phyloP scores from a whole-genome alignment of 129 eudicot species.

The Flaveria bidentis region DNA sequence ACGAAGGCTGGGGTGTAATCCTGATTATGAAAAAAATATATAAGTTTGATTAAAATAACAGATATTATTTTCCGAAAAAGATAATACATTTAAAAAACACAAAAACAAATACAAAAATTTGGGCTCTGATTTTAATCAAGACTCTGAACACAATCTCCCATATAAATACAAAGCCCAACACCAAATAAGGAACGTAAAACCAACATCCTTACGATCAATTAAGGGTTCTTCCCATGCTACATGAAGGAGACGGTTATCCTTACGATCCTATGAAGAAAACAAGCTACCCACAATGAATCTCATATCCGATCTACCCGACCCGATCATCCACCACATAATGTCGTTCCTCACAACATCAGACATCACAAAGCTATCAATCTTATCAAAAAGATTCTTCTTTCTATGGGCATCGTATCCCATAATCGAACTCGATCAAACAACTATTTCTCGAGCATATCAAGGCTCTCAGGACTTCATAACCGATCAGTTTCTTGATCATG shows the following conservation, averaged over 20 bases:
- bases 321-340: constrained; percentile 42
- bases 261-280: background rate
- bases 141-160: background rate
- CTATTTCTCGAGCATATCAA: background rate
- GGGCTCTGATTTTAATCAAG: no score
- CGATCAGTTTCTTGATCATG: constrained; percentile 19
- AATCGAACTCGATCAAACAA: constrained; percentile 21
- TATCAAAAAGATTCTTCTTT: constrained; percentile 34
- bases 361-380: constrained; percentile 24
- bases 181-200: no score
- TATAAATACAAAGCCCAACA: background rate
- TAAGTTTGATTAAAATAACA: no score
- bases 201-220: no score
- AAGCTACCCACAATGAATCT: constrained; percentile 22
- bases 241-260: constrained; percentile 13
- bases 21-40: no score
- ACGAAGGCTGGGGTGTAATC: no score
- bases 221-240: constrained; percentile 19
- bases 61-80: no score
- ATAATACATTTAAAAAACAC: no score
- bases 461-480: background rate
- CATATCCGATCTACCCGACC: constrained; percentile 39
- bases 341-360: constrained; percentile 23
- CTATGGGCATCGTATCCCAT: constrained; percentile 36
- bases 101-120: no score